A percentile compares a stretch with the other conserved stretches of the same genome.
These are phyloP conservation scores for Excoecaria cochinchinensis DNA, from an alignment of 345 rosid genomes.

Conservation along the genomic window DNA sequence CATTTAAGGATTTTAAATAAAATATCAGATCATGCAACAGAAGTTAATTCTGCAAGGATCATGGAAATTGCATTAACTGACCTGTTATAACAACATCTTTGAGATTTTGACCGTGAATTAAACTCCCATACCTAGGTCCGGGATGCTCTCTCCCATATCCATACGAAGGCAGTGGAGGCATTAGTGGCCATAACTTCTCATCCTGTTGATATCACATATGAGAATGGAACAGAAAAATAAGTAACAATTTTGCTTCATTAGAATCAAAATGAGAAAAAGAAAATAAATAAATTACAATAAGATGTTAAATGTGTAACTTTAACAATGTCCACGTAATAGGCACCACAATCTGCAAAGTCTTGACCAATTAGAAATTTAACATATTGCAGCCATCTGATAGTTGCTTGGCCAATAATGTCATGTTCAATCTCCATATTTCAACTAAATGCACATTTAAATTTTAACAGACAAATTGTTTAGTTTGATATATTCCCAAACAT, in stretches of 20 bases:
- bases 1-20: neutral
- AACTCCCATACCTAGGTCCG: conserved; percentile 68
- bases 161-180: conserved; percentile 66
- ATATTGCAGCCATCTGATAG: neutral
- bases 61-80: conserved; percentile 13
- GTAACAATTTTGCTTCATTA: neutral
- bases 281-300: neutral
- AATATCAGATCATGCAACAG: neutral
- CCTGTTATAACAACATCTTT: conserved; percentile 63
- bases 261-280: neutral
- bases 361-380: neutral
- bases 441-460: neutral
- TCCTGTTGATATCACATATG: conserved; percentile 34
- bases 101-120: conserved; percentile 65
- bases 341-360: neutral
- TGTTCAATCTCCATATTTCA: neutral
- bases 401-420: neutral
- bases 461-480: neutral
- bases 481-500: neutral
- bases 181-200: conserved; percentile 55
- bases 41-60: neutral
- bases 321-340: neutral
- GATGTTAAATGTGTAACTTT: neutral
- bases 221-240: neutral
- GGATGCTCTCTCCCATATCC: conserved; percentile 67